Percentiles rank a stretch among this genome's conserved stretches.
phyloP scores from a whole-genome alignment of 2,329 filamentous ascomycete genomes.

The Botrytis porri region DNA sequence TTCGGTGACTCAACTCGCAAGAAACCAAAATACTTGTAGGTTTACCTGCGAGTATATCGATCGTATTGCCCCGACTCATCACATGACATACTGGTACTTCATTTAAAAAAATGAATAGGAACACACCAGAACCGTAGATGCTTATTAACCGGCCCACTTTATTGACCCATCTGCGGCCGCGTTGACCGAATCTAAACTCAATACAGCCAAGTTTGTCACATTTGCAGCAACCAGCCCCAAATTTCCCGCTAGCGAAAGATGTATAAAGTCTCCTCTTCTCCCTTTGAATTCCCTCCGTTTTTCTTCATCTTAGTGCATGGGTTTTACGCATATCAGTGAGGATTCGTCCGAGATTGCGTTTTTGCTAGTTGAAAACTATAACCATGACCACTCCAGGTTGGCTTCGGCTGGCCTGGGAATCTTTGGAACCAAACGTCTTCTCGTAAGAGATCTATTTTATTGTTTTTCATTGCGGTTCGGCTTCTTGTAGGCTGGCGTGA shows the following conservation, averaged over 20 bases:
- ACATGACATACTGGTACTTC: not conserved
- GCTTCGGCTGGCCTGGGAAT: constrained; percentile 71
- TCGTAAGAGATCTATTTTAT: constrained; percentile 36
- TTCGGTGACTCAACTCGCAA: not conserved
- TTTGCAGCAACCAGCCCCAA: not conserved
- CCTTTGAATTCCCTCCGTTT: constrained; percentile 38
- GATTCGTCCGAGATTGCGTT: constrained; percentile 83
- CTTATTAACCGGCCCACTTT: fast-evolving
- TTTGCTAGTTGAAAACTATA: constrained; percentile 64
- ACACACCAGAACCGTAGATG: not conserved
- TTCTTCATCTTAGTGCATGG: constrained; percentile 60
- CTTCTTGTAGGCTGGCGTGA: constrained; percentile 47
- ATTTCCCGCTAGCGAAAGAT: not conserved
- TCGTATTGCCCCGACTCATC: not conserved
- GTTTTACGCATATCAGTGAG: constrained; percentile 67
- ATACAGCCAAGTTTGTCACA: constrained; percentile 15
- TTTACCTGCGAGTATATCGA: no score
- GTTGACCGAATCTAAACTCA: not conserved
- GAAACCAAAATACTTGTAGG: not conserved
- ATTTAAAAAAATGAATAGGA: not conserved
- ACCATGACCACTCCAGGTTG: constrained; percentile 71
- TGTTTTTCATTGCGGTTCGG: constrained; percentile 51
- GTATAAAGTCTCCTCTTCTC: constrained; percentile 16
- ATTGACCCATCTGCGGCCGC: not conserved
- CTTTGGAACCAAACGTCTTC: constrained; percentile 59